Evolutionary conservation across 257 asterid genomes (phyloP), one percentile per base, ranked within the genome.

Genomic region (Henckelia pumila): DNA sequence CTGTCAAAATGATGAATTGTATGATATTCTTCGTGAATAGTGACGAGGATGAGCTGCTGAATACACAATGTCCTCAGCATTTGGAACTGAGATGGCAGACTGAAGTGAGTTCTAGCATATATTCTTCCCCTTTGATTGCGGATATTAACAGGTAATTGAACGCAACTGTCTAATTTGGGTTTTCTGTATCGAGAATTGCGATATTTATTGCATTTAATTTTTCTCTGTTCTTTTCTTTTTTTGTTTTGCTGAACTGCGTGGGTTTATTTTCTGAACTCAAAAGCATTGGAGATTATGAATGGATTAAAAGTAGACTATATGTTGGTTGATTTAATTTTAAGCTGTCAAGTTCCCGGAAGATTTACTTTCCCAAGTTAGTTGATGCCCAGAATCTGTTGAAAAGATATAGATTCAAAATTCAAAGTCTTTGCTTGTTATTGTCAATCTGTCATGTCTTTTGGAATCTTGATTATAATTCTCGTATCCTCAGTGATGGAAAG

Each of bases 11-110:
- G 20, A 26, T 71, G 23, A 33, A 20, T 56, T 52, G 13, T 26
- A 63, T 76, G 49, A 17, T 74, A 73, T 69, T 21, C 40, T 69
- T 44, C 68, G 62, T 44, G 73, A 56, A 19, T 64, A 93, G 99
- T 28, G 96, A 85, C 74, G 99, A 94, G 85, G 95, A 86, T 68
- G 96, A 84, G 69, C 68, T 94, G 71, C 76, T 91, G 88, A 94
- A 94, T 80, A 80, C 95, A 8, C 96, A 91, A 76, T 94, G 99
- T 74, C 99, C 99, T 59, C 98, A 78, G 82, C 87, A 85, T 77
- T 84, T 94, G 87, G 99, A 94, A 73, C 84, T 91, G 73, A 84
- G 99, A 79, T 94, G 99, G 99, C 96, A 94, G 84, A 73, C 91
- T 63, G 99, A 94, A 89, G 96, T 94, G 77, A 94, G 98, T 81